Base-by-base conservation (phyloP, 1,139 yeast species). In the Candida pseudocylindracea region DNA sequence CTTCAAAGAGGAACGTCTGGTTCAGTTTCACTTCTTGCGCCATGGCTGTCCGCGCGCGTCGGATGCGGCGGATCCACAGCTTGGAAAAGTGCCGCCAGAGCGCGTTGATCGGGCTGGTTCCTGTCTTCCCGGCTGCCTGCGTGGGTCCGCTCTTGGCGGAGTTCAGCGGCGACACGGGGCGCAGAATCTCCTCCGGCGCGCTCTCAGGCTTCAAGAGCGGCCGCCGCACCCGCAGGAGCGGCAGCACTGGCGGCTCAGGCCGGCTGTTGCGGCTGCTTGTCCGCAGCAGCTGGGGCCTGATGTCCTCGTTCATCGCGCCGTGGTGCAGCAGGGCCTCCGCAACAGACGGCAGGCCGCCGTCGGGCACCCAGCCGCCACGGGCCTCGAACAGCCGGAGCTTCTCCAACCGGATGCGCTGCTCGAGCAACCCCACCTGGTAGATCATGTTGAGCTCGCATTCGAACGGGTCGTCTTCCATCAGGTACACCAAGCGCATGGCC, bases 41-140 rank as follows among this genome's bases (percentile, higher is more conserved):
- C 36, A 67, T 49, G 34, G 53, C 51, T 0, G 42, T 38, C 37
- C 55, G 60, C 42, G 59, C 72, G 4, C 55, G 54, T 32, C 55
- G 53, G 2, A 74, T 67, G 37, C 75, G 63, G 35, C 67, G 53
- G 11, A 60, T 51, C 67, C 67, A 61, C 25, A 60, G 58, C 8
- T 15, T 15, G 20, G 20, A 4, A 15, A 15, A 15, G 20, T 15
- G 4, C 20, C 20, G 20, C 4, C 4, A 6, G 20, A 15, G 20
- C 20, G 6, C 6, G 20, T n/a, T n/a, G n/a, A n/a, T n/a, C n/a
- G n/a, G n/a, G n/a, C n/a, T n/a, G n/a, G n/a, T n/a, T n/a, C n/a
- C n/a, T n/a, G n/a, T n/a, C n/a, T n/a, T n/a, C n/a, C n/a, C n/a
- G n/a, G n/a, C n/a, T n/a, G n/a, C n/a, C n/a, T n/a, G n/a, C n/a